Evolutionary conservation across 108 stramenopile genomes (phyloP).

Genomic region (Cyclostephanos tholiformis): DNA sequence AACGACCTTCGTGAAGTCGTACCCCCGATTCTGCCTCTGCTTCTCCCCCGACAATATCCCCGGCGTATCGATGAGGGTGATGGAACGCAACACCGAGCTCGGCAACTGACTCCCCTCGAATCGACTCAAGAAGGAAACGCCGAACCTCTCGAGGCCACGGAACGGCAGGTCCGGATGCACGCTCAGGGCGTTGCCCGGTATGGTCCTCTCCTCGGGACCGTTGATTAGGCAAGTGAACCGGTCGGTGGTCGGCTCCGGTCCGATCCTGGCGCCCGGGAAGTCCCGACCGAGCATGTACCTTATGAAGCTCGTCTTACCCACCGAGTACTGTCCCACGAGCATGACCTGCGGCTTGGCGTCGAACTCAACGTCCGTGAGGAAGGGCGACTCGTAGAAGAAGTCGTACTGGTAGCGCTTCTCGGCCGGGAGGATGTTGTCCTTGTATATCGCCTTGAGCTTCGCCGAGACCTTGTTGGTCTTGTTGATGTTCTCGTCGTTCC

Average conservation of each 20-base stretch:
- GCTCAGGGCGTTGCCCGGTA: conserved; percentile 98
- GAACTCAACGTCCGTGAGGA: conserved; percentile 85
- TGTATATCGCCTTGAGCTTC: conserved; percentile 81
- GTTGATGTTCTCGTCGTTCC: conserved; percentile 24
- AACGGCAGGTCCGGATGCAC: conserved; percentile 97
- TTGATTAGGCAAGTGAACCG: conserved; percentile 95
- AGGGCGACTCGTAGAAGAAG: conserved; percentile 86
- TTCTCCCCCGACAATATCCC: conserved; percentile 98
- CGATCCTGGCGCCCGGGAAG: conserved; percentile 93
- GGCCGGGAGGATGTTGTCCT: conserved; percentile 73
- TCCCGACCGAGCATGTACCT: conserved; percentile 85
- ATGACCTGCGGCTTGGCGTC: conserved; percentile 98
- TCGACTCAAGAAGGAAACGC: conserved; percentile 93
- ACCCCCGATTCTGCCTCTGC: conserved; percentile 91
- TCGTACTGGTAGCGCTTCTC: conserved; percentile 86
- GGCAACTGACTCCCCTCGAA: conserved; percentile 94
- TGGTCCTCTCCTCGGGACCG: conserved; percentile 94
- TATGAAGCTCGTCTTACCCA: conserved; percentile 95
- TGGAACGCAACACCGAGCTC: conserved; percentile 79
- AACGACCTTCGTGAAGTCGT: conserved; percentile 94
- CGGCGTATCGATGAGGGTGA: conserved; percentile 97
- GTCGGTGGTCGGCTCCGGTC: conserved; percentile 99
- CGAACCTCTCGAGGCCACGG: conserved; percentile 92
- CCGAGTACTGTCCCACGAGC: conserved; percentile 96
- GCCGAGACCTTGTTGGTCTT: conserved; percentile 42